These are phyloP conservation scores for Beauveria sp. DNA, from an alignment of 2,329 filamentous ascomycete genomes.

Conservation along the genomic window DNA sequence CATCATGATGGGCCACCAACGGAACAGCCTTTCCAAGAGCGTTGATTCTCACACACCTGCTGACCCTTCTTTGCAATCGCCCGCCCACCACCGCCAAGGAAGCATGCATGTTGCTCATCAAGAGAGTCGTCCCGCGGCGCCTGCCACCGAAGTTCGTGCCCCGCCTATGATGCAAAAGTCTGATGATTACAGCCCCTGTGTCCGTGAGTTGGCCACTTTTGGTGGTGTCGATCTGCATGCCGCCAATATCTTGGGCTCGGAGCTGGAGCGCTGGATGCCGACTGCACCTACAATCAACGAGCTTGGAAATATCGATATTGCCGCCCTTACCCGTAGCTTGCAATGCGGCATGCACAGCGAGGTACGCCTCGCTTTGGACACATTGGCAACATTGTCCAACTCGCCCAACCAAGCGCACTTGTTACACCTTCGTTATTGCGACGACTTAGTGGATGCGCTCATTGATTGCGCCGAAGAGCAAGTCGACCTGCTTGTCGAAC, in stretches of 20 bases:
- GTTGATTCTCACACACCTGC: slow-evolving; percentile 31
- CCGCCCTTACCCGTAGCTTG: slow-evolving; percentile 79
- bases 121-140: slow-evolving; percentile 22
- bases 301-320: slow-evolving; percentile 81
- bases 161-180: slow-evolving; percentile 36
- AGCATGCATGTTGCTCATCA: slow-evolving; percentile 27
- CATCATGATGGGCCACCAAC: slow-evolving; percentile 31
- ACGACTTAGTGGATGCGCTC: slow-evolving; percentile 81
- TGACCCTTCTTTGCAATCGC: slow-evolving; percentile 19
- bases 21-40: slow-evolving; percentile 44
- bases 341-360: slow-evolving; percentile 87
- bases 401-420: slow-evolving; percentile 60
- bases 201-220: slow-evolving; percentile 49
- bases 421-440: slow-evolving; percentile 63
- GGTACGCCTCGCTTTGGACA: slow-evolving; percentile 83
- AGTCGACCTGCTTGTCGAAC: slow-evolving; percentile 73
- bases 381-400: slow-evolving; percentile 57
- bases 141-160: slow-evolving; percentile 18
- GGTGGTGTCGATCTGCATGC: slow-evolving; percentile 67
- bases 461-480: slow-evolving; percentile 90
- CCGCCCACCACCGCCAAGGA: slow-evolving; percentile 30
- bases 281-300: slow-evolving; percentile 68
- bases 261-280: slow-evolving; percentile 62
- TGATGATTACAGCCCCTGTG: slow-evolving; percentile 48
- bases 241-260: slow-evolving; percentile 55